These are phyloP conservation scores for Saccharomycopsis oosterbeekiorum DNA, from an alignment of 805 yeast genomes.

Conservation along the genomic window DNA sequence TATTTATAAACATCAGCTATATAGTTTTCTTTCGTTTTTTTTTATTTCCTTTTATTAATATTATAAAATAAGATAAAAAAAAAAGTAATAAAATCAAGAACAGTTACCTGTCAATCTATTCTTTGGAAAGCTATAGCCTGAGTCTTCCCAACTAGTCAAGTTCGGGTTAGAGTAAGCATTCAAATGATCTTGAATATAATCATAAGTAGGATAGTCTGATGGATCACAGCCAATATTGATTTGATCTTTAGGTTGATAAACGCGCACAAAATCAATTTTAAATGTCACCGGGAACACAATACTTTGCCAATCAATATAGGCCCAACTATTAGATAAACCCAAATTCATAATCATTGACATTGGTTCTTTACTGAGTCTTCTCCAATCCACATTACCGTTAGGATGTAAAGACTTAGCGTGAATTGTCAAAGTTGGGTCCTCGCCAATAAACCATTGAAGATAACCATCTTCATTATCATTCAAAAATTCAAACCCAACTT, in stretches of 20 bases:
- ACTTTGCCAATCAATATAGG: slow-evolving; percentile 83
- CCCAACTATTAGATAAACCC: slow-evolving; percentile 90
- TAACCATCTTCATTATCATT: slow-evolving; percentile 67
- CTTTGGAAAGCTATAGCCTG: slow-evolving; percentile 66
- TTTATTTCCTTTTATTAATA: neutral
- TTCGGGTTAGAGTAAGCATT: slow-evolving; percentile 63
- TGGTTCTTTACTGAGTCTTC: slow-evolving; percentile 80
- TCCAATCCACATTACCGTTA: slow-evolving; percentile 81
- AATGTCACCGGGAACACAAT: slow-evolving; percentile 69
- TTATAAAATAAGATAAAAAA: neutral
- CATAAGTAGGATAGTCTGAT: slow-evolving; percentile 68
- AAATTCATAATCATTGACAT: slow-evolving; percentile 82
- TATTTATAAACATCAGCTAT: too few relatives aligned
- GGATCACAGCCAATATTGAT: slow-evolving; percentile 78
- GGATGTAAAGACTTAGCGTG: slow-evolving; percentile 73
- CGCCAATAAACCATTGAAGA: slow-evolving; percentile 80
- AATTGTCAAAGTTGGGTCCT: slow-evolving; percentile 63
- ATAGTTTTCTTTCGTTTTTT: neutral
- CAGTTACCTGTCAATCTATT: slow-evolving; percentile 49
- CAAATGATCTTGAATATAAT: slow-evolving; percentile 64
- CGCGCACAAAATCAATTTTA: slow-evolving; percentile 75
- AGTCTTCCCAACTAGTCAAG: slow-evolving; percentile 60
- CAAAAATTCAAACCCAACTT: slow-evolving; percentile 66
- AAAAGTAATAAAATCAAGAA: slow-evolving; percentile 17
- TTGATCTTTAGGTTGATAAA: slow-evolving; percentile 74